Conservation (phyloP, 2,329 filamentous ascomycete species). For the Botrytis aclada region DNA sequence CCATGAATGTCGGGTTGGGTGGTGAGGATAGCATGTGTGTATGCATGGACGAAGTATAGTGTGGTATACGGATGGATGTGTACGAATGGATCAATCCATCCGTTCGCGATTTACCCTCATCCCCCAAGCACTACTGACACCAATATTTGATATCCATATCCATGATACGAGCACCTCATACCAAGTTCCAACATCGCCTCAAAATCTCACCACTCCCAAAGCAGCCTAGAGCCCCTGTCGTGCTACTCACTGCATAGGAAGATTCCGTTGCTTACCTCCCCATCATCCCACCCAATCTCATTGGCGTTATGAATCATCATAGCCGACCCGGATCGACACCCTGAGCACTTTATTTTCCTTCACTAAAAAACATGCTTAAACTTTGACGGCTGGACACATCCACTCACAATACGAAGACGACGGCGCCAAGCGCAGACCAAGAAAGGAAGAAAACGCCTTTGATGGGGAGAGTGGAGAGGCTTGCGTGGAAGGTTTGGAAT, state of each 20-base stretch:
- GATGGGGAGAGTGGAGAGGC: conserved; percentile 10
- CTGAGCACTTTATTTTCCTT: background rate
- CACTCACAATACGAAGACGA: background rate
- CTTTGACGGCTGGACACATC: background rate
- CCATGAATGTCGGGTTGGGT: background rate
- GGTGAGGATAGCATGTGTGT: background rate
- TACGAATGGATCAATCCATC: background rate
- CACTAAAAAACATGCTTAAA: conserved; percentile 15
- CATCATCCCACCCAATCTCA: background rate
- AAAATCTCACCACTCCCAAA: background rate
- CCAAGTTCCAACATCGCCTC: background rate
- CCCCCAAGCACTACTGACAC: background rate
- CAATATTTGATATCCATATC: background rate
- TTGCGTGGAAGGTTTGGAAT: conserved; percentile 11
- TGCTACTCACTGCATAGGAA: background rate
- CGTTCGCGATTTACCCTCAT: background rate
- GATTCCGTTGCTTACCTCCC: background rate
- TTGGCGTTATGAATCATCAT: background rate
- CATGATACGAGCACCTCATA: background rate
- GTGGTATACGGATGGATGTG: background rate
- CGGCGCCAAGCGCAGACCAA: background rate
- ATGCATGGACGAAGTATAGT: background rate
- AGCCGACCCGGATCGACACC: conserved; percentile 2
- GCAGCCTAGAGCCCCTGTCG: background rate
- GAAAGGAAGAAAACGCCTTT: background rate